These are phyloP conservation scores for Didymella glomerata DNA, from an alignment of 2,329 filamentous ascomycete species.

Conservation along the genomic window DNA sequence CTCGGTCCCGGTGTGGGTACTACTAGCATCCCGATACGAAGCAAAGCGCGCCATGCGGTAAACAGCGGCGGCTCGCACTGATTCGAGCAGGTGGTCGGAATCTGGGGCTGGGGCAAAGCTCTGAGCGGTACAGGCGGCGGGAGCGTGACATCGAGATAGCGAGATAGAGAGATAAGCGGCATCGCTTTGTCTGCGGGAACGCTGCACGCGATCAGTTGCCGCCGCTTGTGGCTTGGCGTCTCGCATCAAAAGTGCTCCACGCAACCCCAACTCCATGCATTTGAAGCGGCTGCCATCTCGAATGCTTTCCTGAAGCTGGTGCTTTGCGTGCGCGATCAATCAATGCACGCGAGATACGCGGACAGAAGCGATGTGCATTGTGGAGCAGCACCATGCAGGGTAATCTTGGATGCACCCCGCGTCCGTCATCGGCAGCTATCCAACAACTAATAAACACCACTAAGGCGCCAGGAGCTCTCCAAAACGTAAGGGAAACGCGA, in stretches of 20 bases:
- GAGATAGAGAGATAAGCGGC: constrained; percentile 16
- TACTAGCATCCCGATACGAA: constrained; percentile 35
- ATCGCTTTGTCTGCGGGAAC: constrained; percentile 11
- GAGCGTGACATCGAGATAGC: constrained; percentile 25
- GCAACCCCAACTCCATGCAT: not conserved
- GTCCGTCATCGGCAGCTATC: constrained; percentile 32
- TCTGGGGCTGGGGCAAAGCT: constrained; percentile 19
- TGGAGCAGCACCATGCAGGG: constrained; percentile 1
- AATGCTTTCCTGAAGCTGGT: not conserved
- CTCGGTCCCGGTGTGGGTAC: constrained; percentile 23
- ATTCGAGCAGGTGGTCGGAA: constrained; percentile 28
- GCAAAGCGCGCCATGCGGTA: constrained; percentile 27
- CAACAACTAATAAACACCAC: constrained; percentile 33
- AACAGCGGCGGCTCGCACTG: constrained; percentile 28
- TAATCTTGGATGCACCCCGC: constrained; percentile 13
- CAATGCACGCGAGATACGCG: constrained; percentile 18
- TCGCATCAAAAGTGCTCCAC: not conserved
- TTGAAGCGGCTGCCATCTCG: too few relatives aligned
- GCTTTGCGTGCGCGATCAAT: not conserved
- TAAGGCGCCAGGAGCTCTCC: constrained; percentile 21
- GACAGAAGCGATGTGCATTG: constrained; percentile 10
- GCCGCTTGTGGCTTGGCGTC: constrained; percentile 37
- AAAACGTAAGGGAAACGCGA: constrained; percentile 40
- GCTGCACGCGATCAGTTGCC: constrained; percentile 30
- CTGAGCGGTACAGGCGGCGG: constrained; percentile 5